Base-by-base conservation (phyloP, 1,284 basidiomycete species). In the Moesziomyces aphidis region DNA sequence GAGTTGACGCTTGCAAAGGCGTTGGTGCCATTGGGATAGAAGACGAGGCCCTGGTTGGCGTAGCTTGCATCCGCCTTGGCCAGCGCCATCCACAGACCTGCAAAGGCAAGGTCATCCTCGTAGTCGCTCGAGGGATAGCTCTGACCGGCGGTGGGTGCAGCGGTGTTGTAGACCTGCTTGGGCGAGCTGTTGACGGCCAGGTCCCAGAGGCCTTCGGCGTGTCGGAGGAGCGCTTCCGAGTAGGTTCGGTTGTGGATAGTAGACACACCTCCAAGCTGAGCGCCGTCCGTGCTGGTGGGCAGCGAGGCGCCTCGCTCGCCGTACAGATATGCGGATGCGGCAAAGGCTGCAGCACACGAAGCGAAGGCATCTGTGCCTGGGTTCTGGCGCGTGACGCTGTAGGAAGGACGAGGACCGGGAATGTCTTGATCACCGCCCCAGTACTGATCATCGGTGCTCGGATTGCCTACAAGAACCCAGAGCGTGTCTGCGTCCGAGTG, bases 291-390 rank as follows among this genome's bases (percentile, higher is more conserved):
- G 36, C 63, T 60, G 49, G 61, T 72, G 15, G 69, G 69, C 17
- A 72, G 69, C 43, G 56, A 62, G 19, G 55, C 60, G 44, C 42
- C 23, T 11, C 34, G 45, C 9, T 57, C 60, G 55, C 65, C 87
- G 82, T 96, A 97, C 31, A 96, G 88, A 64, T 90, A 88, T 0
- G 93, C 91, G 76, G 92, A 94, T 1, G 94, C 89, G 10, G 94
- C 89, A 81, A 97, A 94, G 8, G 94, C 93, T 1, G 92, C 91
- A 0, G 94, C 90, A 13, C 92, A 89, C 31, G 90, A 89, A 0
- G 94, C 93, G 45, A 92, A 93, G 21, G 89, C 93, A 79, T 97
- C 95, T 0, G 95, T 96, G 42, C 95, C 95, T 0, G 94, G 93
- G 50, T 83, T 87, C 2, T 90, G 90, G 56, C 88, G 85, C 66